phyloP scores from a whole-genome alignment of 2,329 filamentous ascomycete genomes.

The Sporothrix schenckii region DNA sequence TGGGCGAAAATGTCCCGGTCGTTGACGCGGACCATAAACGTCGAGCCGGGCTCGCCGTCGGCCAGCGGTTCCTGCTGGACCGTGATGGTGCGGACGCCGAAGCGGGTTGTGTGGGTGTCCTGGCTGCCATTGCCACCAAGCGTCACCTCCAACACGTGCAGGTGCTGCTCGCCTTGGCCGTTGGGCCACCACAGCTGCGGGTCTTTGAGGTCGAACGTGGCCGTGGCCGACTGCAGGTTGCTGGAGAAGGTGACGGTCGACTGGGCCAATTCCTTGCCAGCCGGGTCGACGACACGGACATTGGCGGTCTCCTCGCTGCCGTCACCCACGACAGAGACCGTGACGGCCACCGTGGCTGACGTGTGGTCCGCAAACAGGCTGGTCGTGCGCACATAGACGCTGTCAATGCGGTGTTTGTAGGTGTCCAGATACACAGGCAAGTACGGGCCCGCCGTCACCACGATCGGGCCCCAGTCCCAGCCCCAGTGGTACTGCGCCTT shows the following conservation, averaged over 20 bases:
- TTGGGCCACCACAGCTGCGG: conserved; percentile 76
- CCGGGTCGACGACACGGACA: background rate
- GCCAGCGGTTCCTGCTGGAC: conserved; percentile 55
- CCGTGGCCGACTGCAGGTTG: background rate
- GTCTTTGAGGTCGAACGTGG: conserved; percentile 55
- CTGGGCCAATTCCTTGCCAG: background rate
- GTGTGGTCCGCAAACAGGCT: conserved; percentile 42
- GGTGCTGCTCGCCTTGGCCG: conserved; percentile 73
- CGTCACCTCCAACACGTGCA: conserved; percentile 69
- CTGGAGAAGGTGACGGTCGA: background rate
- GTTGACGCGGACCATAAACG: conserved; percentile 79
- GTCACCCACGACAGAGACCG: conserved; percentile 44
- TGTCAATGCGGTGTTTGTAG: conserved; percentile 64
- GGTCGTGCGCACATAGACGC: conserved; percentile 54
- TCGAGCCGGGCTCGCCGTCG: conserved; percentile 67
- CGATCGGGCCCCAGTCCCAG: conserved; percentile 72
- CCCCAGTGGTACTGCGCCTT: conserved; percentile 75
- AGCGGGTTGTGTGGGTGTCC: conserved; percentile 60
- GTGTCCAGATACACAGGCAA: conserved; percentile 71
- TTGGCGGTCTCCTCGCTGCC: conserved; percentile 42
- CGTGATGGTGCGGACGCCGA: conserved; percentile 68
- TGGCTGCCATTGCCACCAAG: conserved; percentile 42
- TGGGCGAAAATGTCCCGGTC: conserved; percentile 75
- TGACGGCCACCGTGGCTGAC: background rate
- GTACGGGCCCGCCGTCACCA: conserved; percentile 73